Evolutionary conservation across 345 rosid genomes (phyloP), one percentile per base, ranked within the genome.

Genomic region (Lenwebbia sp.): DNA sequence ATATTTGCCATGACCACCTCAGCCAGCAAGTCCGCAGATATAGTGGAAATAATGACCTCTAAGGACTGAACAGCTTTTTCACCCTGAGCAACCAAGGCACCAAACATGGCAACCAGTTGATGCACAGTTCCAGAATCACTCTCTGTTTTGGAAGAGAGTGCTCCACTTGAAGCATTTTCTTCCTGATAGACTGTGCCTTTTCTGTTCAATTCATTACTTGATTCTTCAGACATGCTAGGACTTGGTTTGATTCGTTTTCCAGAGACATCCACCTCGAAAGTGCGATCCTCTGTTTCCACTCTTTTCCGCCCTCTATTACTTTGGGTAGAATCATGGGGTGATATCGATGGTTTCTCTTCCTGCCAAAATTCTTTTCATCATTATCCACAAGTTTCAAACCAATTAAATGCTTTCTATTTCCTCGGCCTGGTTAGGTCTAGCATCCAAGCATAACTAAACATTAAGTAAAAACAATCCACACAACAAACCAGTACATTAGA

Each of bases 1-100:
- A 97, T 97, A 88, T 97, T 96, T 88, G 98, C 94, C 93, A 97
- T 96, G 88, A 97, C 99, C 82, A 97, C 95, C 86, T 97, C 99
- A 30, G 99, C 98, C 65, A 97, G 96, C 91, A 97, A 92, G 94
- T 97, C 99, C 21, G 98, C 94, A 57, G 96, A 94, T 85, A 97
- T 95, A 86, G 94, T 96, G 85, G 99, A 92, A 92, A 97, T 97
- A 88, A 97, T 98, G 92, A 95, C 92, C 91, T 94, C 98, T 88
- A 97, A 86, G 84, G 95, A 91, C 83, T 93, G 95, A 90, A 94
- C 90, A 89, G 98, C 99, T 56, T 92, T 93, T 91, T 94, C 99
- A 89, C 99, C 99, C 91, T 97, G 98, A 86, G 99, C 98, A 91
- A 97, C 98, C 93, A 97, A 93, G 82, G 93, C 96, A 82, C 99